Conservation (phyloP, 495 filamentous ascomycete species). For the Podospora pseudopauciseta region DNA sequence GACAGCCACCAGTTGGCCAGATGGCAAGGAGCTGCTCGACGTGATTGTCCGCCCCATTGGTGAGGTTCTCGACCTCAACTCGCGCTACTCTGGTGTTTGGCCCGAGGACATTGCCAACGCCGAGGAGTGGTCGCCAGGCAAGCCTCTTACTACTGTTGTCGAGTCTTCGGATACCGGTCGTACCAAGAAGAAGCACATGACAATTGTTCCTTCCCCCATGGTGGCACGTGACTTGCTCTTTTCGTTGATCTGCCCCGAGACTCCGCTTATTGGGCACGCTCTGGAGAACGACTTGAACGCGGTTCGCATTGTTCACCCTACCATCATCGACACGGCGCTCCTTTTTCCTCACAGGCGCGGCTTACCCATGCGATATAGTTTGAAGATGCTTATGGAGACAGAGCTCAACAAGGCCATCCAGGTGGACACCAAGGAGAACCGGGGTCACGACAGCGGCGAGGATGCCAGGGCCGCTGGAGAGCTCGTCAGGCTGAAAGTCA, state of each 20-base stretch:
- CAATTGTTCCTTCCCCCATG: slow-evolving; percentile 65
- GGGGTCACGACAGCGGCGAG: slow-evolving; percentile 83
- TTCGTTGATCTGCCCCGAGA: slow-evolving; percentile 62
- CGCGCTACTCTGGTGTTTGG: slow-evolving; percentile 79
- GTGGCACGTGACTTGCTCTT: slow-evolving; percentile 72
- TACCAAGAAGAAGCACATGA: slow-evolving; percentile 41
- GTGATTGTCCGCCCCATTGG: slow-evolving; percentile 82
- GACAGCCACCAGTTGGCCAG: slow-evolving; percentile 83
- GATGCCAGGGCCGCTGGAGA: slow-evolving; percentile 88
- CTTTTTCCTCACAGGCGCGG: slow-evolving; percentile 75
- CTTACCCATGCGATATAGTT: slow-evolving; percentile 69
- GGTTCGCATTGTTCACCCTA: slow-evolving; percentile 75
- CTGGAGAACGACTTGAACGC: slow-evolving; percentile 93
- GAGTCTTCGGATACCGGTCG: neutral
- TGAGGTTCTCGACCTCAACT: slow-evolving; percentile 84
- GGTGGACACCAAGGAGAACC: slow-evolving; percentile 44
- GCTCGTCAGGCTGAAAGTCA: slow-evolving; percentile 65
- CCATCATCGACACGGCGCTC: slow-evolving; percentile 79
- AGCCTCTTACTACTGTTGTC: slow-evolving; percentile 10
- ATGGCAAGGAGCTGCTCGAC: slow-evolving; percentile 70
- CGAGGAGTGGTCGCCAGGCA: slow-evolving; percentile 48
- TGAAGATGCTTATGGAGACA: slow-evolving; percentile 63
- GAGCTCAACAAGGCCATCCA: slow-evolving; percentile 75
- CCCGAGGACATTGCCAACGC: slow-evolving; percentile 70
- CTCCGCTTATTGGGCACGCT: slow-evolving; percentile 86